Base-by-base conservation (phyloP, 768 basidiomycete genomes). In the Jaapia argillacea region DNA sequence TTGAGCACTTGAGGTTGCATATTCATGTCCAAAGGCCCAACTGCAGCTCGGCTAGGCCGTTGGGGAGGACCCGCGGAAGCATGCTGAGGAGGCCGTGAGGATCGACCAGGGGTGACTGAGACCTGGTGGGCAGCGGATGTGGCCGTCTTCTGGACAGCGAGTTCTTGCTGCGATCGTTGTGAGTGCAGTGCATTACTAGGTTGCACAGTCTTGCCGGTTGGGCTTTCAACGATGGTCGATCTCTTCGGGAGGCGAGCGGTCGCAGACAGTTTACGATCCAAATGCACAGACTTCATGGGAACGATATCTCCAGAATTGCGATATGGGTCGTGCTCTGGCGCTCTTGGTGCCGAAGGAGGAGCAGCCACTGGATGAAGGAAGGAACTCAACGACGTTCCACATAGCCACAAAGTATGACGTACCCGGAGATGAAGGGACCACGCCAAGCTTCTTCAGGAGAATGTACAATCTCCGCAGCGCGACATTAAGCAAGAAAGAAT, bases 401-500 rank as follows among this genome's bases (percentile, higher is more conserved):
- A 33, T 10, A 16, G n/a, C 31, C 31, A 10, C 31, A n/a, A 18
- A 3, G 21, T n/a, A 14, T 7, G 36, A 56, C 68, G 45, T 64
- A 89, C 87, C 74, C 44, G 85, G 81, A 4, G 84, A 78, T 42
- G 84, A 64, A n/a, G 88, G 81, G 20, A 94, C 85, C 27, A 91
- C 87, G 7, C 92, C 92, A 54, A 87, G 79, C 64, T 86, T 85
- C 69, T 85, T 87, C 55, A 89, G 65, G 27, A 87, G 72, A 24
- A 88, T 74, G 62, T 92, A 98, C 42, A 99, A 68, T 55, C 94
- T 75, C 51, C 93, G 72, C 44, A 99, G 69, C 16, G 94, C 96
- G 20, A 98, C 96, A 57, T 97, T 97, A 42, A 99, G 69, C 45
- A 99, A 65, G 70, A 93, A 99, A 2, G 96, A 89, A 60, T 96